Conservation (phyloP, 495 filamentous ascomycete genomes). For the Podospora pseudoanserina region DNA sequence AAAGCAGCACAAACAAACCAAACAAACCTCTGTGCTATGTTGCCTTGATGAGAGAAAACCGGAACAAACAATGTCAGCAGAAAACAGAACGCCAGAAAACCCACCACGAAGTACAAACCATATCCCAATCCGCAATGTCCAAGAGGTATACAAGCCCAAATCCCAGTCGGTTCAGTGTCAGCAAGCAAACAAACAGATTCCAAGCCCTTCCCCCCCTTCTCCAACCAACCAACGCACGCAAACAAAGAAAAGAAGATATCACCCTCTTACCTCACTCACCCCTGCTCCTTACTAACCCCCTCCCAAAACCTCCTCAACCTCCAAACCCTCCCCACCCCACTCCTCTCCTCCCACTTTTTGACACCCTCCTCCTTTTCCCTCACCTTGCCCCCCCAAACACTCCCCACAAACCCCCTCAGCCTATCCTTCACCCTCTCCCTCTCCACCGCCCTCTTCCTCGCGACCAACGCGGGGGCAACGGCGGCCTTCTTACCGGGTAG, state of each 20-base stretch:
- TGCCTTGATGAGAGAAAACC: background rate
- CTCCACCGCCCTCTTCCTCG: constrained; percentile 48
- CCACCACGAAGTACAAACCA: background rate
- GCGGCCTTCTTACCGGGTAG: constrained; percentile 25
- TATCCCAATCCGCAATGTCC: background rate
- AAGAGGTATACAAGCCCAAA: background rate
- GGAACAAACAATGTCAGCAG: too few species aligned
- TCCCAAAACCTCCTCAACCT: constrained; percentile 53
- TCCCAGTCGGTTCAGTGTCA: background rate
- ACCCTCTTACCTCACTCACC: background rate
- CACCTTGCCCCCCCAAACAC: constrained; percentile 44
- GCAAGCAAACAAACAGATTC: background rate
- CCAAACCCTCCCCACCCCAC: constrained; percentile 48
- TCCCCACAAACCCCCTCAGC: constrained; percentile 49
- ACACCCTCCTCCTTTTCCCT: constrained; percentile 37
- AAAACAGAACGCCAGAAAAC: background rate
- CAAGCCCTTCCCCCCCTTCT: background rate
- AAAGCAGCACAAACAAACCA: background rate
- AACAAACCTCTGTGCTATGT: background rate
- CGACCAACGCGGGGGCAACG: constrained; percentile 33
- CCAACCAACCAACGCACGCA: background rate
- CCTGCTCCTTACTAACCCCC: constrained; percentile 28
- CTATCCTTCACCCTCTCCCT: constrained; percentile 54
- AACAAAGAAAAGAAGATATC: background rate
- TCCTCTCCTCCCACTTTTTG: constrained; percentile 39